Conservation (phyloP, 352 stramenopile genomes). For the Peronospora farinosa region DNA sequence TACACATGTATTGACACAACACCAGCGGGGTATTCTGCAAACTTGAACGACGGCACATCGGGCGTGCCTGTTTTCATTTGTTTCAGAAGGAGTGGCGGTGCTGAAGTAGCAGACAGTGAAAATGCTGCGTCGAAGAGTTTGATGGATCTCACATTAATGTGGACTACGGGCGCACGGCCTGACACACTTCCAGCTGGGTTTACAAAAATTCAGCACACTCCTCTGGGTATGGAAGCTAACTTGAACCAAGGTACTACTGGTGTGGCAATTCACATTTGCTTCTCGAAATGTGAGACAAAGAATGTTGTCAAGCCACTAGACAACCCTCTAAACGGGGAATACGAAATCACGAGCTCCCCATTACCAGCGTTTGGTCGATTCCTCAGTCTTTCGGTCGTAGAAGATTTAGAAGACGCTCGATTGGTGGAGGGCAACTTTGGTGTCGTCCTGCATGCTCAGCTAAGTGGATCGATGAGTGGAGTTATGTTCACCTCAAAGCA, state of each 20-base stretch:
- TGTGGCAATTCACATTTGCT: constrained; percentile 72
- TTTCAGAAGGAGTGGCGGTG: constrained; percentile 35
- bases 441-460: constrained; percentile 55
- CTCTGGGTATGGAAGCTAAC: constrained; percentile 83
- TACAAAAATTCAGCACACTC: constrained; percentile 81
- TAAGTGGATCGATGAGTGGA: constrained; percentile 53
- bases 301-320: constrained; percentile 57
- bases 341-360: constrained; percentile 51
- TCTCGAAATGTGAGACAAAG: constrained; percentile 47
- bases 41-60: constrained; percentile 73
- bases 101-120: constrained; percentile 8
- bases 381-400: constrained; percentile 52
- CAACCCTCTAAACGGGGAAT: constrained; percentile 68
- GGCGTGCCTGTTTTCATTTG: constrained; percentile 83
- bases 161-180: constrained; percentile 55
- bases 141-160: constrained; percentile 74
- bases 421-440: constrained; percentile 69
- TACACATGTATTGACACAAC: constrained; percentile 72
- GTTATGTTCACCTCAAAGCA: constrained; percentile 39
- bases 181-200: constrained; percentile 63
- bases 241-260: constrained; percentile 72
- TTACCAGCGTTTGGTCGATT: constrained; percentile 46
- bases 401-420: constrained; percentile 40
- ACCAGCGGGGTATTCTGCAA: constrained; percentile 60
- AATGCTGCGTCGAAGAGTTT: constrained; percentile 40